Conservation (phyloP, 345 rosid genomes). For the Eucalyptus sp. region DNA sequence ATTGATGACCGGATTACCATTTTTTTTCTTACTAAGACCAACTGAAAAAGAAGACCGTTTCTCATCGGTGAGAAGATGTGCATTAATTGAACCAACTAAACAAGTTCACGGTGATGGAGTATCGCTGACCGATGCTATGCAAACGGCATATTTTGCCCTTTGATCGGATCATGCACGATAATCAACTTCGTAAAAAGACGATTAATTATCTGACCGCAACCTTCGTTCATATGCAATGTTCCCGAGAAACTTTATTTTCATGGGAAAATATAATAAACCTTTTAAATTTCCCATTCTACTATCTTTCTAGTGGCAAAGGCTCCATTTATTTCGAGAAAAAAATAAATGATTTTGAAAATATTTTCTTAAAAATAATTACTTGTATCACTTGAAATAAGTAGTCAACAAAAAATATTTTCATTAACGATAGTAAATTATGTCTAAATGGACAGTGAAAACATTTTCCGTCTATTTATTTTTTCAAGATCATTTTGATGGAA, state of each 20-base stretch:
- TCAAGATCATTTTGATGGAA: background rate
- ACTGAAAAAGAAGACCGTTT: background rate
- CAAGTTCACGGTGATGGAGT: background rate
- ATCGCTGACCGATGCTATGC: background rate
- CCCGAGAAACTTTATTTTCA: background rate
- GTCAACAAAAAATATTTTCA: background rate
- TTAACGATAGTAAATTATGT: background rate
- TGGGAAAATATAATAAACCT: background rate
- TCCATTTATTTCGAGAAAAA: background rate
- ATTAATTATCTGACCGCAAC: background rate
- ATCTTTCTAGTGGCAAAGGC: background rate
- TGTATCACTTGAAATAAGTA: background rate
- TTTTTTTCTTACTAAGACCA: background rate
- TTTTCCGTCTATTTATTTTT: background rate
- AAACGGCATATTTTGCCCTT: background rate
- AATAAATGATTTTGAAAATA: background rate
- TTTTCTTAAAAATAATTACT: background rate
- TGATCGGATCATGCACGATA: background rate
- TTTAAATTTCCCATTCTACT: background rate
- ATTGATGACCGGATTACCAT: background rate
- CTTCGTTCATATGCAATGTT: background rate
- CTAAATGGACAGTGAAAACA: background rate
- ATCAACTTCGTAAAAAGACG: background rate
- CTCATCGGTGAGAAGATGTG: background rate
- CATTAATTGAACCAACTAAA: background rate